Conservation (phyloP, 495 filamentous ascomycete genomes). For the Penicillium flavigenum region DNA sequence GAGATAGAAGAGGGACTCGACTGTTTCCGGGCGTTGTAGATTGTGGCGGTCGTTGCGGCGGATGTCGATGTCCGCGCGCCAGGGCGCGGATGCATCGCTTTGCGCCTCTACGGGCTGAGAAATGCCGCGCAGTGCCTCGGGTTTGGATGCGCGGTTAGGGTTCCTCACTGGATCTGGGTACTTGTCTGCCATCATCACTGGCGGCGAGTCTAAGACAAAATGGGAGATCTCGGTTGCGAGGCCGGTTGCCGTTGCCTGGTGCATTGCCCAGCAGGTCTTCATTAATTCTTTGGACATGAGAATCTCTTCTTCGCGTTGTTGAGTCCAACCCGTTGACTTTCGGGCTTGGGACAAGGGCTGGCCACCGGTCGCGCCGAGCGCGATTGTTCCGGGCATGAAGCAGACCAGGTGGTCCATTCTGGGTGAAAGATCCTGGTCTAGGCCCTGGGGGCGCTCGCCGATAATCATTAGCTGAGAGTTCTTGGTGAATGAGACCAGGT, state of each 20-base stretch:
- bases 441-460: slow-evolving; percentile 77
- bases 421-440: slow-evolving; percentile 61
- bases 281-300: slow-evolving; percentile 81
- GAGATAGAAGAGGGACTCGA: slow-evolving; percentile 96
- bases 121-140: slow-evolving; percentile 33
- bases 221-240: slow-evolving; percentile 91
- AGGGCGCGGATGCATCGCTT: slow-evolving; percentile 34
- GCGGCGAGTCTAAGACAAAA: slow-evolving; percentile 67
- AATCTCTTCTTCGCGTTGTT: slow-evolving; percentile 82
- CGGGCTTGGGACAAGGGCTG: slow-evolving; percentile 69
- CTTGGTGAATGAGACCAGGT: slow-evolving; percentile 84
- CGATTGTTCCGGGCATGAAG: slow-evolving; percentile 96
- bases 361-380: slow-evolving; percentile 82
- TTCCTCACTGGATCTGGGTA: slow-evolving; percentile 36
- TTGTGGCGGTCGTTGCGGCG: slow-evolving; percentile 80
- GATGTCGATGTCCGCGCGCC: slow-evolving; percentile 75
- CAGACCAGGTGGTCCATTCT: slow-evolving; percentile 99
- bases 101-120: slow-evolving; percentile 34
- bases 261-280: slow-evolving; percentile 98
- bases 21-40: slow-evolving; percentile 91
- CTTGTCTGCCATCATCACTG: slow-evolving; percentile 42
- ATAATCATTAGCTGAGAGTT: slow-evolving; percentile 79
- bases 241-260: slow-evolving; percentile 80
- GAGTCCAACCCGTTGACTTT: slow-evolving; percentile 66
- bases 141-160: slow-evolving; percentile 22